A percentile compares a stretch with the other conserved stretches of the same genome.
phyloP scores from a whole-genome alignment of 768 basidiomycete species.

The Suillus sp. region DNA sequence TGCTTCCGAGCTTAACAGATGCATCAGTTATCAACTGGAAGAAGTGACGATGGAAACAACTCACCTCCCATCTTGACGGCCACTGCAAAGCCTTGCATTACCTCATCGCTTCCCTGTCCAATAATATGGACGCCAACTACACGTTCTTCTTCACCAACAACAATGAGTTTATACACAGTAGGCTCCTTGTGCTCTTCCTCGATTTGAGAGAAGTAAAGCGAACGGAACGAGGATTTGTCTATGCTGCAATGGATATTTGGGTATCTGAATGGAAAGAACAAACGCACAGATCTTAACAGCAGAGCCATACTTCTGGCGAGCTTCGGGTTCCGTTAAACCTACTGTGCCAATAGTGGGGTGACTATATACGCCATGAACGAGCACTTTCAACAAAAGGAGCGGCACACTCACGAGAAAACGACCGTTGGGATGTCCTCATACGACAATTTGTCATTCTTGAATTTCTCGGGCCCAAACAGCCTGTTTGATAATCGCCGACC shows the following conservation, averaged over 20 bases:
- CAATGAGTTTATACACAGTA: slow-evolving; percentile 89
- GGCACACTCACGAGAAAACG: slow-evolving; percentile 84
- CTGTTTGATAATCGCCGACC: slow-evolving; percentile 88
- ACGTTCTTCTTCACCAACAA: slow-evolving; percentile 85
- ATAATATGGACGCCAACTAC: slow-evolving; percentile 97
- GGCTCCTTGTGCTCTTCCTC: slow-evolving; percentile 92
- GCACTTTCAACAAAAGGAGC: slow-evolving; percentile 7
- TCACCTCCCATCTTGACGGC: slow-evolving; percentile 92
- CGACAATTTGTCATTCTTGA: slow-evolving; percentile 82
- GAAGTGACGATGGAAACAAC: slow-evolving; percentile 20
- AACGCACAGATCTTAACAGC: slow-evolving; percentile 87
- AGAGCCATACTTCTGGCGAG: slow-evolving; percentile 84
- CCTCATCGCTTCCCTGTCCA: slow-evolving; percentile 90
- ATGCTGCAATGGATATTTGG: slow-evolving; percentile 12
- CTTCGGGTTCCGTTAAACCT: slow-evolving; percentile 91
- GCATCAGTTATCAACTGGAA: not conserved
- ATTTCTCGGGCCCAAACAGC: slow-evolving; percentile 84
- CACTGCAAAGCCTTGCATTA: slow-evolving; percentile 95
- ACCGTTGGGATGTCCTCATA: slow-evolving; percentile 94
- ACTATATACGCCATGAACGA: slow-evolving; percentile 40
- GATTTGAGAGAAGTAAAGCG: slow-evolving; percentile 92
- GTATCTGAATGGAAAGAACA: slow-evolving; percentile 10
- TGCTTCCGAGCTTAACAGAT: slow-evolving; percentile 59
- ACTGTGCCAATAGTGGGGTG: slow-evolving; percentile 97
- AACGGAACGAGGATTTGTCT: slow-evolving; percentile 82